A percentile compares a stretch with the other conserved stretches of the same genome.
phyloP scores from a whole-genome alignment of 352 stramenopile genomes.

The Globisporangium paroecandrum region DNA sequence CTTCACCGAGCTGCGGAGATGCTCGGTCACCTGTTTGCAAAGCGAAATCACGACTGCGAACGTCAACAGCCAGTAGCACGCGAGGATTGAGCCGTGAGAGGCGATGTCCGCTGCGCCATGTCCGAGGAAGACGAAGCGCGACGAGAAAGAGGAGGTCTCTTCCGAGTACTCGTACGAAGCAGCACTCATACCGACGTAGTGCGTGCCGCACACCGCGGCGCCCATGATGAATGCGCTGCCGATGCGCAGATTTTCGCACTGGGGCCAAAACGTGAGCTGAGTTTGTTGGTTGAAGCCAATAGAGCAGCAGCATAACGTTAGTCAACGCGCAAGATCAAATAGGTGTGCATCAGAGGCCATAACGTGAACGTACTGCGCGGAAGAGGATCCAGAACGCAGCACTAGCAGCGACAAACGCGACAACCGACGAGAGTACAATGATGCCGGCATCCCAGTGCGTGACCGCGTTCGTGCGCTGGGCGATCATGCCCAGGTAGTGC shows the following conservation, averaged over 20 bases:
- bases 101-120: conserved; percentile 28
- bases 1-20: no score
- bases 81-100: conserved; percentile 43
- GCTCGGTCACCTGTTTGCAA: conserved; percentile 1
- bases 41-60: conserved; percentile 16
- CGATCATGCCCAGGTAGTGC: conserved; percentile 73
- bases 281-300: no score
- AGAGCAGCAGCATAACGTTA: no score
- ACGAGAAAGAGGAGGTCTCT: conserved; percentile 22
- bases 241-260: conserved; percentile 41
- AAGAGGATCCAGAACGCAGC: conserved; percentile 73
- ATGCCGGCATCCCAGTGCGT: conserved; percentile 38
- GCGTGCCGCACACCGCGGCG: conserved; percentile 53
- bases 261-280: conserved; percentile 53
- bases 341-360: no score
- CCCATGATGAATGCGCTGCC: conserved; percentile 60
- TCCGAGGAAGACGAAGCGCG: conserved; percentile 23
- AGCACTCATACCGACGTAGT: conserved; percentile 52
- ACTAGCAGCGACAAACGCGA: conserved; percentile 56
- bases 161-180: conserved; percentile 35
- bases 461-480: conserved; percentile 35
- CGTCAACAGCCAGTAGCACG: conserved; percentile 55
- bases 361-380: conserved; percentile 19
- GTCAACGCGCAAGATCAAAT: no score
- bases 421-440: conserved; percentile 43